phyloP scores from a whole-genome alignment of 208 protist genomes.

The Crithidia sp. region DNA sequence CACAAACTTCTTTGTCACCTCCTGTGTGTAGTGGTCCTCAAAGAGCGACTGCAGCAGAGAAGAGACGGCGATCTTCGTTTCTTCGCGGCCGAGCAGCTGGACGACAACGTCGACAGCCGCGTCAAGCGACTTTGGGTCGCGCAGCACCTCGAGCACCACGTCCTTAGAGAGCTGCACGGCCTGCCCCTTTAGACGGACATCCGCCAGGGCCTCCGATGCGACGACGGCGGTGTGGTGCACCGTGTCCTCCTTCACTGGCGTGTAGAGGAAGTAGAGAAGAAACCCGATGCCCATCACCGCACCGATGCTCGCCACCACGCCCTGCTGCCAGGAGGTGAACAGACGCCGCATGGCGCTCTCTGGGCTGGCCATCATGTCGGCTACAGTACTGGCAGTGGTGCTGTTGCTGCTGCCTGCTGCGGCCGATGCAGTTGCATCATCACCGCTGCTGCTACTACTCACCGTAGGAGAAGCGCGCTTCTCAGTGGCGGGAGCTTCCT shows the following conservation, averaged over 20 bases:
- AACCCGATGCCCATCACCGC: constrained; percentile 86
- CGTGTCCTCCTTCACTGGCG: constrained; percentile 87
- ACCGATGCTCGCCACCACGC: constrained; percentile 84
- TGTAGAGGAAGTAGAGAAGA: constrained; percentile 81
- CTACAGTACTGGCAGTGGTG: background rate
- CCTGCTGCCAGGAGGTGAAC: constrained; percentile 88
- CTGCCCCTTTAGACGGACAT: constrained; percentile 62
- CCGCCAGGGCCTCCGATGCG: constrained; percentile 81
- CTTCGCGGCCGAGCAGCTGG: constrained; percentile 68
- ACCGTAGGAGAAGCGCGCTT: too few species aligned
- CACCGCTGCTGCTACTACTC: too few species aligned
- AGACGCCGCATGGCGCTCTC: constrained; percentile 43
- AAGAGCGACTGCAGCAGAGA: constrained; percentile 85
- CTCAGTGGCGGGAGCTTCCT: too few species aligned
- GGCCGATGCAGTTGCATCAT: too few species aligned
- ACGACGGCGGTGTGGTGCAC: constrained; percentile 90
- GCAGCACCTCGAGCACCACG: constrained; percentile 76
- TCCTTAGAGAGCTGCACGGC: constrained; percentile 85
- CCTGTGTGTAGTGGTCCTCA: constrained; percentile 92
- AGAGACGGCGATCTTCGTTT: constrained; percentile 82
- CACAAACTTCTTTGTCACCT: constrained; percentile 92
- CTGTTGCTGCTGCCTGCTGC: too few species aligned
- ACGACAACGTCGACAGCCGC: constrained; percentile 69
- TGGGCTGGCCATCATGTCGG: background rate
- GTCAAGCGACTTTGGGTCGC: constrained; percentile 69